Evolutionary conservation across 805 yeast genomes (phyloP).

Genomic region (Metschnikowia bowlesiae): DNA sequence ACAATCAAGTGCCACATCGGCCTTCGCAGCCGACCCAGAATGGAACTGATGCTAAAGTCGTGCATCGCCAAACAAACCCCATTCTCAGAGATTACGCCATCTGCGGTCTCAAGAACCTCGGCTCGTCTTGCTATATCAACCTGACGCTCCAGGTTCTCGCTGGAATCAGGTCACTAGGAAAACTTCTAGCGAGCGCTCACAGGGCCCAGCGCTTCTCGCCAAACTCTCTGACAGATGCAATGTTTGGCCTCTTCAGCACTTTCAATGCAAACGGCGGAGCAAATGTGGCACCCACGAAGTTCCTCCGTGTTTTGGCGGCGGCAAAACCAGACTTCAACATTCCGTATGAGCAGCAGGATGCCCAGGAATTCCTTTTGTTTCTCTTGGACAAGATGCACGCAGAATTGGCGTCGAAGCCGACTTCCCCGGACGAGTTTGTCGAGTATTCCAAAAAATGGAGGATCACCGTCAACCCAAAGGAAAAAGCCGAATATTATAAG

Average conservation of each 20-base stretch:
- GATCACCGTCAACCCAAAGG: conserved; percentile 26
- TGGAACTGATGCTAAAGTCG: not conserved
- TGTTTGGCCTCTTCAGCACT: conserved; percentile 51
- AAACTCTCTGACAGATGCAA: conserved; percentile 42
- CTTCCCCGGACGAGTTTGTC: conserved; percentile 10
- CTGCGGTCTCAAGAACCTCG: conserved; percentile 63
- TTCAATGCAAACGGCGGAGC: conserved; percentile 57
- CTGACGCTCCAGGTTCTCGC: conserved; percentile 68
- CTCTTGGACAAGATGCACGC: conserved; percentile 65
- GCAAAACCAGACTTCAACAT: conserved; percentile 65
- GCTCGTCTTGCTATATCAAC: conserved; percentile 74
- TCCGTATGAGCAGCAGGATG: conserved; percentile 76
- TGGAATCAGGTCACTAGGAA: conserved; percentile 47
- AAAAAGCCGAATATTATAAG: conserved; percentile 49
- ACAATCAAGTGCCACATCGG: too few species aligned
- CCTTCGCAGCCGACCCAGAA: not conserved
- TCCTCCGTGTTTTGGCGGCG: conserved; percentile 47
- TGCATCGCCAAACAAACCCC: not conserved
- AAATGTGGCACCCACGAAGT: conserved; percentile 61
- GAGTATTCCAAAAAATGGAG: conserved; percentile 29
- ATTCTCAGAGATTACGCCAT: conserved; percentile 40
- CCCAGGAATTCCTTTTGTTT: conserved; percentile 70
- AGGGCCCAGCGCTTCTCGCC: not conserved
- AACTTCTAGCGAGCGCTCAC: conserved; percentile 40
- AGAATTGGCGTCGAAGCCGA: conserved; percentile 43